Base-by-base conservation (phyloP, 2,329 filamentous ascomycete genomes). In the Lojkania enalia region DNA sequence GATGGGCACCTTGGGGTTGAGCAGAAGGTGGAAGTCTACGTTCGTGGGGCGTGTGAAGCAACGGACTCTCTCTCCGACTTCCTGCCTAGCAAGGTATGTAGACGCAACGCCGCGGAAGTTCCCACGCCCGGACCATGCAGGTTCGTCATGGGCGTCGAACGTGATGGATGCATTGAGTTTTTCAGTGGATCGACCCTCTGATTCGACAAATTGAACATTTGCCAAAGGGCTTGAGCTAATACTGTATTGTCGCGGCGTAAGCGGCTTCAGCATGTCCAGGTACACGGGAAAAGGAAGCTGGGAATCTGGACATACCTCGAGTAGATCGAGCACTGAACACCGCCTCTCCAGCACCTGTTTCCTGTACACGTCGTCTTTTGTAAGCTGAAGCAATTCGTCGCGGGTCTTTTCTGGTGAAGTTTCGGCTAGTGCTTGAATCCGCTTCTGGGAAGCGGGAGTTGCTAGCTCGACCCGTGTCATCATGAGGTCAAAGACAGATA, bases 241-340 rank as follows among this genome's bases (percentile, higher is more conserved):
- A 39, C 82, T 86, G 73, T 88, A 88, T 65, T 86, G 83, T 12
- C 85, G 78, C 20, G 86, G 76, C 20, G 85, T 80, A 80, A 91
- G 86, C 0, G 86, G 83, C 1, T 85, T 84, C 0, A 91, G 77
- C 75, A 88, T 84, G 18, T 76, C 73, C 14, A 91, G 74, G 71
- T 85, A 90, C 15, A 78, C 68, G 11, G 76, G 75, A 20, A 91
- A 76, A 0, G 84, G 74, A 6, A 60, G 42, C 13, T 27, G 2
- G 2, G 20, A 15, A 18, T 33, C 33, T 3, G 57, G 53, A 20
- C 54, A 40, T 9, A 51, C 39, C 29, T 60, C 52, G 14, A 61
- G 51, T 19, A 61, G 20, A 25, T 55, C 51, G 37, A 61, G 49
- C 16, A 54, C 19, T 9, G 48, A 48, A 42, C 42, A 35, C 18